Base-by-base conservation (phyloP, 164 flowering plant species). In the Litsea cubeba region DNA sequence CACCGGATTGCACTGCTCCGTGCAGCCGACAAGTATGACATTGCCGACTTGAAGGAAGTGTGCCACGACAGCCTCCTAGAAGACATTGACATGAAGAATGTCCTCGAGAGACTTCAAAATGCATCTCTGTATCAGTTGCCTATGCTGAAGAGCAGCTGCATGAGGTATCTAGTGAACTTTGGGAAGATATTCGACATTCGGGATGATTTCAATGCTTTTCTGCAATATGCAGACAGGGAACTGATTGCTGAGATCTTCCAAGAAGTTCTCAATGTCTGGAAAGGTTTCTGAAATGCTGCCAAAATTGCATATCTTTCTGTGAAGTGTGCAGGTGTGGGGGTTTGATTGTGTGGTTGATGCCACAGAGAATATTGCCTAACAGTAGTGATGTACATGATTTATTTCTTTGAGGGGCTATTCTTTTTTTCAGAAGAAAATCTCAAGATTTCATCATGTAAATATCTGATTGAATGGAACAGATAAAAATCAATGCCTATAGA, bases 21-120 rank as follows among this genome's bases (percentile, higher is more conserved):
- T 1, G 97, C 98, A 62, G 97, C 99, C 49, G 97, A 95, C 78
- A 95, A 95, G 81, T 95, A 95, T 71, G 98, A 91, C 46, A 73
- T 95, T 23, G 32, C 82, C 0, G 97, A 95, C 80, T 78, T 95
- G 70, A 95, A 90, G 80, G 96, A 95, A 50, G 90, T 87, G 1
- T 93, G 98, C 79, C 94, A 93, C 65, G 93, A 85, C 40, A 95
- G 99, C 76, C 88, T 95, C 50, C 62, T 93, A 20, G 93, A 95
- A 76, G 99, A 95, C 72, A 93, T 95, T 65, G 95, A 90, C 65
- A 46, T 92, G 1, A 87, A 82, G 75, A 95, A 95, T 71, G 99
- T 93, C 4, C 90, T 95, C 1, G 98, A 90, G 75, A 87, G 99
- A 78, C 91, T 95, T 25, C 93, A 92, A 66, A 85, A 72, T 80